These are phyloP conservation scores for Prunus mira DNA, from an alignment of 306 rosid species.

Conservation along the genomic window DNA sequence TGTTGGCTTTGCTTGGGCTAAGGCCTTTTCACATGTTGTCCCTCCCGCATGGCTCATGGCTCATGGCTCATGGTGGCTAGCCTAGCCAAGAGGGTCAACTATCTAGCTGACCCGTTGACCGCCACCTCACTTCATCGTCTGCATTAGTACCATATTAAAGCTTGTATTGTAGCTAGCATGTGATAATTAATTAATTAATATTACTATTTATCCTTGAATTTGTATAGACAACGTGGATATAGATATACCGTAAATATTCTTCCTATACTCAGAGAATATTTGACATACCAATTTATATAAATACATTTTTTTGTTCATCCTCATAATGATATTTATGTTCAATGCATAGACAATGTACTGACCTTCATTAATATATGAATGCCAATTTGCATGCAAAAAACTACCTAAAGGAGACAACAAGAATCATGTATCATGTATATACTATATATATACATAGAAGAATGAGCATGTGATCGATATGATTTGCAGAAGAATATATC, in stretches of 20 bases:
- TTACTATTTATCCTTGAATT: neutral
- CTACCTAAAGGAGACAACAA: slow-evolving; percentile 22
- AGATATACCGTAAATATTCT: neutral
- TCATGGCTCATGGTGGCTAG: neutral
- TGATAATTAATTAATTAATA: neutral
- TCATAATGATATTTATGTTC: neutral
- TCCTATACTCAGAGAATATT: neutral
- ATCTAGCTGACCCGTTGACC: neutral
- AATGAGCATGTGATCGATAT: slow-evolving; percentile 28
- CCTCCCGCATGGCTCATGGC: neutral
- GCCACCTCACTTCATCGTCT: neutral
- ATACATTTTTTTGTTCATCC: neutral
- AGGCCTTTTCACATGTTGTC: neutral
- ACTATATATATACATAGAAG: neutral
- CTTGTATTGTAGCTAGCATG: neutral
- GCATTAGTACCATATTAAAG: neutral
- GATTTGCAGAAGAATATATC: neutral
- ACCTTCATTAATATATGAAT: neutral
- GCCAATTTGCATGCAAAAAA: neutral
- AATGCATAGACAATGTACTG: neutral
- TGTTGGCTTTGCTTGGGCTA: neutral
- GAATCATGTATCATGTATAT: slow-evolving; percentile 20
- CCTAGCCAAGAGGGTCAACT: neutral
- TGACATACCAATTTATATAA: neutral
- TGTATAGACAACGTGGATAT: neutral